Evolutionary conservation across 768 basidiomycete genomes (phyloP), one percentile per base, ranked within the genome.

Genomic region (Leccinellum rugosiceps): DNA sequence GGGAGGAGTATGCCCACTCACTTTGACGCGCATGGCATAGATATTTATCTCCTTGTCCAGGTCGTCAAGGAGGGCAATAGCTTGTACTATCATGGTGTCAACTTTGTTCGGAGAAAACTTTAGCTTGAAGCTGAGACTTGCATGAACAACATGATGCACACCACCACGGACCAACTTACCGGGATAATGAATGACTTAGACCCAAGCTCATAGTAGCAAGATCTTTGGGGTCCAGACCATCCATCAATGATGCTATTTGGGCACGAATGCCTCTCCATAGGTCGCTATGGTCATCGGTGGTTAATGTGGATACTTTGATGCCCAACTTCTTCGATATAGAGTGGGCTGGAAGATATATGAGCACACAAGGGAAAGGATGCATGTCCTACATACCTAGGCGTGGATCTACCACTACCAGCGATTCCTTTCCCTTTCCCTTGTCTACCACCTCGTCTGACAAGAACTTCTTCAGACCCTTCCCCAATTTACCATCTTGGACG

Each of bases 21-120:
- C 95, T 83, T 99, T 99, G 47, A 96, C 93, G 68, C 97, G 85
- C 97, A 99, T 99, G 14, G 95, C 84, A 71, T 99, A 99, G 53
- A 98, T 97, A 77, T 99, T 99, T 72, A 98, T 91, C 76, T 98
- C 97, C 77, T 99, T 99, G 87, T 99, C 97, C 23, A 99, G 80
- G 70, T 99, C 97, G 67, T 99, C 97, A 53, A 99, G 83, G 26
- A 99, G 81, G 7, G 95, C 96, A 68, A 99, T 98, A 7, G 97
- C 97, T 76, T 99, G 97, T 17, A 98, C 90, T 57, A 99, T 90
- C 97, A 99, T 99, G 8, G 95, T 98, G 71, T 99, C 97, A 48
- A 99, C 95, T 76, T 98, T 98, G 78, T 98, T 97, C 7, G 97
- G 96, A 8, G 97, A 98, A 76, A 99, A 98, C 76, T 99, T 99